Percentiles rank a stretch among this genome's conserved stretches.
phyloP scores from a whole-genome alignment of 352 stramenopile species.

The Aphanomyces stellatus region DNA sequence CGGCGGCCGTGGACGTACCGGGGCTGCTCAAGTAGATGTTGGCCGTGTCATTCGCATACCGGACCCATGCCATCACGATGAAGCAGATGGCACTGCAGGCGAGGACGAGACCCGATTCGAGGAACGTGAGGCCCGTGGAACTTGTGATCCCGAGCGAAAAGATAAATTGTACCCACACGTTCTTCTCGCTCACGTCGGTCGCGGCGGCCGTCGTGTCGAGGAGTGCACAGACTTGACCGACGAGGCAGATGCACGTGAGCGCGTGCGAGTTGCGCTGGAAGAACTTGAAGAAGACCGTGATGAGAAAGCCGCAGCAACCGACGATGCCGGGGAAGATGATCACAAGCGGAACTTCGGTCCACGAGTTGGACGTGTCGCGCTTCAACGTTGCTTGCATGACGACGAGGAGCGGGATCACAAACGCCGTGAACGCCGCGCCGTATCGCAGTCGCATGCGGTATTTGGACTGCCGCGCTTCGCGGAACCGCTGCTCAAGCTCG shows the following conservation, averaged over 20 bases:
- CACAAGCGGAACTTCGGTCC: constrained; percentile 58
- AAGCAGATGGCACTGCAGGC: constrained; percentile 58
- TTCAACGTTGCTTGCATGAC: constrained; percentile 84
- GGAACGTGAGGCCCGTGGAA: constrained; percentile 65
- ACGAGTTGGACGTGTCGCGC: constrained; percentile 51
- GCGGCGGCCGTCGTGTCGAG: constrained; percentile 66
- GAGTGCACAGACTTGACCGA: constrained; percentile 63
- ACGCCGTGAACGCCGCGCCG: constrained; percentile 60
- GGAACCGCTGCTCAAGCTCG: constrained; percentile 60
- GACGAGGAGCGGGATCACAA: constrained; percentile 77
- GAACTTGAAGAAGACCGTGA: constrained; percentile 47
- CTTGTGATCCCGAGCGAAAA: constrained; percentile 77
- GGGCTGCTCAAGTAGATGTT: constrained; percentile 40
- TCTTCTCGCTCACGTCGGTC: constrained; percentile 65
- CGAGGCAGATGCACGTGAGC: constrained; percentile 52
- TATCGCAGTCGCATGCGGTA: constrained; percentile 70
- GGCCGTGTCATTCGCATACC: constrained; percentile 27
- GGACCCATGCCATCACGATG: constrained; percentile 63
- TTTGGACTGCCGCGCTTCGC: constrained; percentile 37
- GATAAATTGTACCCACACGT: constrained; percentile 83
- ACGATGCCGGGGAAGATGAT: constrained; percentile 78
- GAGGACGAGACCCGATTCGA: constrained; percentile 53
- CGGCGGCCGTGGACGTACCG: constrained; percentile 58
- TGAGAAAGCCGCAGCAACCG: constrained; percentile 60
- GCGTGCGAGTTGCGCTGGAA: constrained; percentile 48